These are phyloP conservation scores for Pogostemon cablin DNA, from an alignment of 257 asterid genomes.

Conservation along the genomic window DNA sequence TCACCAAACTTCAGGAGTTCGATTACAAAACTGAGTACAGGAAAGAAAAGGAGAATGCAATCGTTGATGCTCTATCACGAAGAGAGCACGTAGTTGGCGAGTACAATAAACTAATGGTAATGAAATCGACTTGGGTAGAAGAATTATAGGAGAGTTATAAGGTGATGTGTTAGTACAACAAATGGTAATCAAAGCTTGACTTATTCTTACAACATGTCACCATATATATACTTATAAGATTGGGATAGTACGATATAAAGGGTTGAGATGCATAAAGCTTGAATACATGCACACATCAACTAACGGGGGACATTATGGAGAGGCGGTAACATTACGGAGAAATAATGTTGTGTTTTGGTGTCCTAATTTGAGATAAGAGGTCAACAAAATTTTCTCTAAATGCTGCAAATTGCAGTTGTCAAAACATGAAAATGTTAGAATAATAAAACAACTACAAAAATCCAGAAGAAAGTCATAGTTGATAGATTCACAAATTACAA, in stretches of 20 bases:
- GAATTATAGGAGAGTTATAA: not conserved
- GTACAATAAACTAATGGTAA: accelerated
- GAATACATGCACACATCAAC: not conserved
- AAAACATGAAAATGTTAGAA: not conserved
- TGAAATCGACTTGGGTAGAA: not conserved
- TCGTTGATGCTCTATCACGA: not conserved
- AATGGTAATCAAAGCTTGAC: not conserved
- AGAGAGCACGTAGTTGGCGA: not conserved
- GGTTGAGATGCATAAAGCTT: not conserved
- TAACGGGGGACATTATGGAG: not conserved
- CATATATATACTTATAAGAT: not conserved
- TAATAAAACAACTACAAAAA: not conserved
- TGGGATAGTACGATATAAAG: not conserved
- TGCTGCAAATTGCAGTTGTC: not conserved
- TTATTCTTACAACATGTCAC: not conserved
- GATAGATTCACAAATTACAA: conserved; percentile 8
- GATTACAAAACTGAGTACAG: too few relatives aligned
- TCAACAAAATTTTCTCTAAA: accelerated
- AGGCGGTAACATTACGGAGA: not conserved
- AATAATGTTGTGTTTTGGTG: not conserved
- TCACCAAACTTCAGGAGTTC: too few relatives aligned
- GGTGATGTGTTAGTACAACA: not conserved
- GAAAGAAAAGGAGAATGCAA: not conserved
- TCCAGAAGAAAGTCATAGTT: not conserved
- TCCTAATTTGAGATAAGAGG: not conserved